Evolutionary conservation across 495 filamentous ascomycete species (phyloP).

Genomic region (Hypoxylon perforatum): DNA sequence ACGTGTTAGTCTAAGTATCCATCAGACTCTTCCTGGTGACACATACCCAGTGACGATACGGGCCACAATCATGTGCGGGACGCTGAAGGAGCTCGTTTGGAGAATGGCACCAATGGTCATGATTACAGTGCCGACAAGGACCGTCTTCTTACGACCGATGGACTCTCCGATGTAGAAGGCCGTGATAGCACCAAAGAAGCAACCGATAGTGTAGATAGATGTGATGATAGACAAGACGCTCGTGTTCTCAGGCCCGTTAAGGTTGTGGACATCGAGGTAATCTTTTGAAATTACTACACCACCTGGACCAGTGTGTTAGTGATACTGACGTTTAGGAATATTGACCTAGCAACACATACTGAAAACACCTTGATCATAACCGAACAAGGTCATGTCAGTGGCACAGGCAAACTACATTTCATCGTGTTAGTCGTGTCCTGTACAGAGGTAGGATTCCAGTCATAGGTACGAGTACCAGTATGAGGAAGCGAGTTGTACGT

Average conservation of each 20-base stretch:
- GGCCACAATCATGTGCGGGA: conserved; percentile 73
- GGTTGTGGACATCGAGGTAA: conserved; percentile 63
- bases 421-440: conserved; percentile 1
- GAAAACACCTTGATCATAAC: conserved; percentile 65
- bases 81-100: conserved; percentile 68
- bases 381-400: conserved; percentile 69
- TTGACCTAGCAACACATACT: conserved; percentile 17
- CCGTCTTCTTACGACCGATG: conserved; percentile 67
- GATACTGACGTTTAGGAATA: conserved; percentile 6
- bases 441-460: not conserved
- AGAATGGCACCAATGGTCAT: conserved; percentile 72
- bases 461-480: too few species aligned
- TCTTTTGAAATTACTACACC: conserved; percentile 68
- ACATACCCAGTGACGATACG: conserved; percentile 63
- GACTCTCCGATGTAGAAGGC: conserved; percentile 69
- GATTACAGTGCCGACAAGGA: conserved; percentile 65
- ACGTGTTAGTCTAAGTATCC: conserved; percentile 36
- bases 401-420: conserved; percentile 59
- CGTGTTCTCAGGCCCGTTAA: conserved; percentile 60
- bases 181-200: conserved; percentile 69
- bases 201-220: conserved; percentile 73
- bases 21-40: conserved; percentile 19
- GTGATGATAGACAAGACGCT: conserved; percentile 67
- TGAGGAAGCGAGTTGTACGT: conserved; percentile 23
- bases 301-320: conserved; percentile 46